Percentiles rank a stretch among this genome's conserved stretches.
phyloP scores from a whole-genome alignment of 2,329 filamentous ascomycete genomes.

The Stagonosporopsis chrysanthemi region DNA sequence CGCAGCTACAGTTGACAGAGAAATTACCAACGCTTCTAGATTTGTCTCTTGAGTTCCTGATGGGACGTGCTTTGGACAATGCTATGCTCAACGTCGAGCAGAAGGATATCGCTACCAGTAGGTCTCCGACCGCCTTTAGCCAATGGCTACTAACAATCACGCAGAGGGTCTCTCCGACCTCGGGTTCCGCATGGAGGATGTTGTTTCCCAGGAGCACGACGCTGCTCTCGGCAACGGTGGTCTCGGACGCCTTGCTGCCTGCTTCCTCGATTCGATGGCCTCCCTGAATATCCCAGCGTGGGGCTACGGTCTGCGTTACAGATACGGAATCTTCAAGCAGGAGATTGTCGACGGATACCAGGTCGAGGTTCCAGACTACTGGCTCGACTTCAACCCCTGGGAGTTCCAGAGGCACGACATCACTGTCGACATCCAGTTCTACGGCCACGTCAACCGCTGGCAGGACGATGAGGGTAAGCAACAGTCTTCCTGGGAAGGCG shows the following conservation, averaged over 20 bases:
- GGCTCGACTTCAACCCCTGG: constrained; percentile 99
- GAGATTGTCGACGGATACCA: constrained; percentile 98
- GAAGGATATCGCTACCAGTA: constrained; percentile 84
- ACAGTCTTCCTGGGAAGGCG: constrained; percentile 83
- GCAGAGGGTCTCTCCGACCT: constrained; percentile 84
- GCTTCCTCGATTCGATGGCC: constrained; percentile 95
- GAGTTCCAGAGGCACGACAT: constrained; percentile 97
- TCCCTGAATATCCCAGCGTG: constrained; percentile 95
- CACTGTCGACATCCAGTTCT: constrained; percentile 96
- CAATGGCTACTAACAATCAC: constrained; percentile 23
- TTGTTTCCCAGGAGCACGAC: constrained; percentile 94
- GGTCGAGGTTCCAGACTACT: constrained; percentile 97
- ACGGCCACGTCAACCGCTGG: constrained; percentile 79
- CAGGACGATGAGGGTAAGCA: constrained; percentile 77
- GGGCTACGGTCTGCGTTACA: constrained; percentile 95
- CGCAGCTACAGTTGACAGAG: not conserved
- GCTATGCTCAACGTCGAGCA: constrained; percentile 95
- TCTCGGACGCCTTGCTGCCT: constrained; percentile 91
- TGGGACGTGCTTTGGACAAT: constrained; percentile 96
- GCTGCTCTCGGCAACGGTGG: constrained; percentile 96
- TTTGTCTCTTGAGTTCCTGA: constrained; percentile 94
- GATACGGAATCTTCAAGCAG: constrained; percentile 97
- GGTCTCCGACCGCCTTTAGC: constrained; percentile 29
- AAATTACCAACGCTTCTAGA: constrained; percentile 57
- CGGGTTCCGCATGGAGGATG: constrained; percentile 95